Evolutionary conservation across 768 basidiomycete genomes (phyloP).

Genomic region (Lyophyllum atratum): DNA sequence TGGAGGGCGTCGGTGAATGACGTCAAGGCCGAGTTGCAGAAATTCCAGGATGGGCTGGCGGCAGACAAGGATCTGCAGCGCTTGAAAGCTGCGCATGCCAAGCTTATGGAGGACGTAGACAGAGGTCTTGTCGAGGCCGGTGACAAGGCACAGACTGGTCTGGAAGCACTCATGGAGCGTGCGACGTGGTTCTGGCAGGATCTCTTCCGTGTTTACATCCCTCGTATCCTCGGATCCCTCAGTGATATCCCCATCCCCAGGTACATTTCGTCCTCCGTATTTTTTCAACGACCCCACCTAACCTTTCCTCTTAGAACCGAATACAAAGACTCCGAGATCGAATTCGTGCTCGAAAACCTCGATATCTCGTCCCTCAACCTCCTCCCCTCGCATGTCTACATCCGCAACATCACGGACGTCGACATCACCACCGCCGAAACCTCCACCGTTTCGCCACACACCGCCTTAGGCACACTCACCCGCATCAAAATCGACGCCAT

Average conservation of each 20-base stretch:
- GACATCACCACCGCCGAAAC: slow-evolving; percentile 46
- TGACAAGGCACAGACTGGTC: slow-evolving; percentile 37
- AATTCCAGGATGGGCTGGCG: slow-evolving; percentile 46
- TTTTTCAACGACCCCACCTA: slow-evolving; percentile 1
- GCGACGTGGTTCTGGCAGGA: slow-evolving; percentile 83
- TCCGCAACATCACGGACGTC: slow-evolving; percentile 66
- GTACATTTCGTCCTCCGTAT: slow-evolving; percentile 28
- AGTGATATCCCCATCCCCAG: slow-evolving; percentile 72
- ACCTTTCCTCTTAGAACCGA: slow-evolving; percentile 59
- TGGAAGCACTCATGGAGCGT: slow-evolving; percentile 59
- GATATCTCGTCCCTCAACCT: slow-evolving; percentile 68
- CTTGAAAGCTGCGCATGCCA: slow-evolving; percentile 47
- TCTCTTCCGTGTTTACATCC: slow-evolving; percentile 77
- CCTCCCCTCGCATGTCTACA: slow-evolving; percentile 69
- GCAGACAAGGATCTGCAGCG: slow-evolving; percentile 51
- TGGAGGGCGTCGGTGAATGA: slow-evolving; percentile 54
- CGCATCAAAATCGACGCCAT: slow-evolving; percentile 67
- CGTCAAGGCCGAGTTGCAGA: slow-evolving; percentile 45
- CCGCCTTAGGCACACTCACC: slow-evolving; percentile 62
- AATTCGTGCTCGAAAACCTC: slow-evolving; percentile 76
- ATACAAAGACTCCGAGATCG: slow-evolving; percentile 66
- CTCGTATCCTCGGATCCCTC: slow-evolving; percentile 51
- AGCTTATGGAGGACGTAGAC: slow-evolving; percentile 52
- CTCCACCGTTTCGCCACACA: slow-evolving; percentile 38
- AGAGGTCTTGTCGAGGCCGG: slow-evolving; percentile 36